phyloP scores from a whole-genome alignment of 2,329 filamentous ascomycete species.

The Magnaporthiopsis incrustans region DNA sequence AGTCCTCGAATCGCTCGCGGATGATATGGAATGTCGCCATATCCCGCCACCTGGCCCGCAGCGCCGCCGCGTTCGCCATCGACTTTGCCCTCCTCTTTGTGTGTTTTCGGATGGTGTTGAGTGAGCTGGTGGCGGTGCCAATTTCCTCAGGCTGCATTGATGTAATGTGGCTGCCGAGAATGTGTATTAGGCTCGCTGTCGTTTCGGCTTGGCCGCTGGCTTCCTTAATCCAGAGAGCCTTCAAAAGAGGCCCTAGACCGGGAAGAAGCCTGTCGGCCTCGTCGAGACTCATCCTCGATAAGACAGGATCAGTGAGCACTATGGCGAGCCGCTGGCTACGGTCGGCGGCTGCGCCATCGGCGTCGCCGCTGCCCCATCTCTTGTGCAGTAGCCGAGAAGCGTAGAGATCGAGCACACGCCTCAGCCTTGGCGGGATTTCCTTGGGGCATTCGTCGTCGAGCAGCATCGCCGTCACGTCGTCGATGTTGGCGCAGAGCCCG shows the following conservation, averaged over 20 bases:
- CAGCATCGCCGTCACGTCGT: constrained; percentile 9
- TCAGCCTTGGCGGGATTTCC: constrained; percentile 7
- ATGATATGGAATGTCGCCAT: constrained; percentile 5
- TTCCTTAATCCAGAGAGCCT: constrained; percentile 6
- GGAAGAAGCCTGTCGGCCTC: neutral
- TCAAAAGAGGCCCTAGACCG: neutral
- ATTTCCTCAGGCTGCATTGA: neutral
- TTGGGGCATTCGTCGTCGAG: constrained; percentile 11
- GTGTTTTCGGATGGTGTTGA: neutral
- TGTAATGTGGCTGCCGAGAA: neutral
- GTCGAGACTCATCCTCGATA: neutral
- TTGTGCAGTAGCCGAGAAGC: neutral
- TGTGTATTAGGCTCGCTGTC: neutral
- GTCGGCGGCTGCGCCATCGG: neutral
- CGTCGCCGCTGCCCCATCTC: neutral
- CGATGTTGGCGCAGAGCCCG: constrained; percentile 20
- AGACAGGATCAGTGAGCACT: neutral
- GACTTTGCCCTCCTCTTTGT: neutral
- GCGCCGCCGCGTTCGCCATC: neutral
- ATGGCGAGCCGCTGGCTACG: neutral
- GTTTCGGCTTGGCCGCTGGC: neutral
- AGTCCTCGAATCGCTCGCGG: neutral
- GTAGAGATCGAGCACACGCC: constrained; percentile 9
- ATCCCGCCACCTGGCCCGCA: neutral
- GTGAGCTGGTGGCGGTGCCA: neutral